These are phyloP conservation scores for Termitomyces sp. DNA, from an alignment of 768 basidiomycete genomes.

Conservation along the genomic window DNA sequence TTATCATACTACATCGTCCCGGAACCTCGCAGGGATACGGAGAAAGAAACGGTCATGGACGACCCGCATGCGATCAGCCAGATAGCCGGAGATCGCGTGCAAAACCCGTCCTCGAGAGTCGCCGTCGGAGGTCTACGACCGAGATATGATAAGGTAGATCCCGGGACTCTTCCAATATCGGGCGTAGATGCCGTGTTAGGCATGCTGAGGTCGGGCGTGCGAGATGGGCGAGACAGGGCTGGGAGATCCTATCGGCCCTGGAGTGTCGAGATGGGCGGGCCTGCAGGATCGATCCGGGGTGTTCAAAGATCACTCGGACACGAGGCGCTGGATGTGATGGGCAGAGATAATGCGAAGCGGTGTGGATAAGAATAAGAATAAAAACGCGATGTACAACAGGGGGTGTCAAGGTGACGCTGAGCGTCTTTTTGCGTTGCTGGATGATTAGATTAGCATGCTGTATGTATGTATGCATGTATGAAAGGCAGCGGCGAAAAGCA, in stretches of 20 bases:
- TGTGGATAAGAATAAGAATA: too few species aligned
- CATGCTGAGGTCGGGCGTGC: background rate
- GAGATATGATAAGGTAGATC: slow-evolving; percentile 58
- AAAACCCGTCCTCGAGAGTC: too few species aligned
- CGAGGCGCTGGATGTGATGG: background rate
- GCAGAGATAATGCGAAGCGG: background rate
- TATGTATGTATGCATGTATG: too few species aligned
- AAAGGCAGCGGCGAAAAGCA: background rate
- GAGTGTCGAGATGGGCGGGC: background rate
- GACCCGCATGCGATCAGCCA: slow-evolving; percentile 58
- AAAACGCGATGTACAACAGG: background rate
- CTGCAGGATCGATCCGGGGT: background rate
- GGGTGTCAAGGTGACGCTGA: background rate
- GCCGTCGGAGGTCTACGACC: too few species aligned
- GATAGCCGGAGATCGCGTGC: slow-evolving; percentile 58
- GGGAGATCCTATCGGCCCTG: background rate
- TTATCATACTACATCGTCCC: too few species aligned
- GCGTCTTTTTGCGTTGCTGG: background rate
- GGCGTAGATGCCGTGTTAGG: background rate
- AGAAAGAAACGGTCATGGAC: too few species aligned
- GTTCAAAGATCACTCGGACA: background rate
- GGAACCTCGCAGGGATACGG: too few species aligned
- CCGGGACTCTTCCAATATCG: slow-evolving; percentile 48
- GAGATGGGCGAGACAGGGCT: background rate
- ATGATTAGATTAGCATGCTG: background rate